Base-by-base conservation (phyloP, 139 green algal genomes). In the Volvox reticuliferus region DNA sequence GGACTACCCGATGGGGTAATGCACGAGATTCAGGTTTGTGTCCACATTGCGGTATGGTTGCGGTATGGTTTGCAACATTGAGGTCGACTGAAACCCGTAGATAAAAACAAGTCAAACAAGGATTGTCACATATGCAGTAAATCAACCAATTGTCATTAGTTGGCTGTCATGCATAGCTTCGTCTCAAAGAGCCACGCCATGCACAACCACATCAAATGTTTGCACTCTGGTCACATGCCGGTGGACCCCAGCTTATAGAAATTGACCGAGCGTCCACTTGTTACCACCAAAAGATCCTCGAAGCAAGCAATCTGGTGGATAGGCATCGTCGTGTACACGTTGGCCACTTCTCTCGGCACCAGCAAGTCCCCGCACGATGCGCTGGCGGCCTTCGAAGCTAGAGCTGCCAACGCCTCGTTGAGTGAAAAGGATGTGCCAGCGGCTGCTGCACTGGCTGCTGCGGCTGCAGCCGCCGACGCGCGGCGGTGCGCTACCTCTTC, bases 281-380 rank as follows among this genome's bases (percentile, higher is more conserved):
- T 88, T 30, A 88, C 65, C 33, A 88, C 82, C 82, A 88, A 62
- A 62, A 88, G 82, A 67, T 88, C 82, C 32, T 88, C 63, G 6
- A 67, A 88, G 33, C 82, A 88, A 2, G 65, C 82, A 2, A 88
- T 63, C 63, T 88, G 82, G 16, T 79, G 65, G 63, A 88, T 79
- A 21, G 82, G 82, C 33, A 79, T 79, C 28, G 65, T 78, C 0
- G 82, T 88, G 65, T 88, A 88, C 18, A 88, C 82, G 33, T 65
- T 79, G 33, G 82, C 82, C 82, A 88, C 22, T 67, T 88, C 82
- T 0, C 20, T 22, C 13, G 65, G 81, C 16, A 21, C 21, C 81
- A 87, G 81, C 62, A 50, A 61, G 50, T 18, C 12, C 50, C 0
- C 17, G 55, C n/a, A 76, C 20, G 61, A 35, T 21, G 75, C 12